A percentile compares a stretch with the other conserved stretches of the same genome.
These are phyloP conservation scores for Aleurites moluccanus DNA, from an alignment of 441 rosid genomes.

Conservation along the genomic window DNA sequence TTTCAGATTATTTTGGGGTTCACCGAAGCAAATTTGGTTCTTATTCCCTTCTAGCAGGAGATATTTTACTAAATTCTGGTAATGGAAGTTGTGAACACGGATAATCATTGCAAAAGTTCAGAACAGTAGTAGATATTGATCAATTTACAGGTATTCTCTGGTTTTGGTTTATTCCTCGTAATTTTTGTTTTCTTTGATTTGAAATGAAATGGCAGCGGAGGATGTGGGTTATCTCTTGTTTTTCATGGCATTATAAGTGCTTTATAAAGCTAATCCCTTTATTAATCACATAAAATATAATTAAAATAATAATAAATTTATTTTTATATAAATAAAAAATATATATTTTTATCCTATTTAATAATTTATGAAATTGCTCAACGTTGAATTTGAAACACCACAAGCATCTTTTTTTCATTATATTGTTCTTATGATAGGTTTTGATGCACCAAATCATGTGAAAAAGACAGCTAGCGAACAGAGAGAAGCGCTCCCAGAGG, in stretches of 20 bases:
- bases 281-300: too few species aligned
- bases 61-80: background rate
- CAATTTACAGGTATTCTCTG: constrained; percentile 22
- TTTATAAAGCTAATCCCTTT: background rate
- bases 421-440: constrained; percentile 16
- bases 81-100: constrained; percentile 18
- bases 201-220: constrained; percentile 6
- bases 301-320: too few species aligned
- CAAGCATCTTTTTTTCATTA: background rate
- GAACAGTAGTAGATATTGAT: constrained; percentile 20
- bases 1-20: background rate
- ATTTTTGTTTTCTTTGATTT: background rate
- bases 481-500: constrained; percentile 66
- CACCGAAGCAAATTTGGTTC: background rate
- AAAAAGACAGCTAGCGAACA: constrained; percentile 61
- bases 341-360: too few species aligned
- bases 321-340: too few species aligned
- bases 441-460: constrained; percentile 44
- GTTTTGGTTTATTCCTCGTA: background rate
- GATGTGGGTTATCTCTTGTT: background rate
- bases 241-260: background rate
- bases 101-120: constrained; percentile 16
- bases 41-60: background rate
- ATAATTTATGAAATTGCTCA: background rate
- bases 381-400: background rate